These are phyloP conservation scores for Elasticomyces elasticus DNA, from an alignment of 495 filamentous ascomycete genomes.

Conservation along the genomic window DNA sequence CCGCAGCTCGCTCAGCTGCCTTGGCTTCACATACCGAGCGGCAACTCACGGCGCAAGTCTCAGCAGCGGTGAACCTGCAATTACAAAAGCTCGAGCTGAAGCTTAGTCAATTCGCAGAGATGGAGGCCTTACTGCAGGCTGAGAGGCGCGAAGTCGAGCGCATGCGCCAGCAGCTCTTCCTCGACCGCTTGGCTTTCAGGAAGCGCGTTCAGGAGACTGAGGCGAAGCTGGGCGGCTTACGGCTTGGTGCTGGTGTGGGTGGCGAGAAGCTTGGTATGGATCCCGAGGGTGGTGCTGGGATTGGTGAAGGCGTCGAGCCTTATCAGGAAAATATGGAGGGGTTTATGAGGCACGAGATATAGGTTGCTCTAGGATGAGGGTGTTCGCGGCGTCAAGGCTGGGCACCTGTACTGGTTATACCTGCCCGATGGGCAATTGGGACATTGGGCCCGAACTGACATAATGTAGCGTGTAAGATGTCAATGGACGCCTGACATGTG, in stretches of 20 bases:
- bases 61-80: constrained; percentile 63
- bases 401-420: too few species aligned
- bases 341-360: constrained; percentile 24
- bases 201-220: constrained; percentile 73
- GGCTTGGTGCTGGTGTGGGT: background rate
- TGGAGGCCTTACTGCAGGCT: constrained; percentile 81
- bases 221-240: constrained; percentile 46
- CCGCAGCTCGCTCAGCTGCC: constrained; percentile 74
- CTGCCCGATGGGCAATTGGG: too few species aligned
- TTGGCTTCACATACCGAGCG: constrained; percentile 93
- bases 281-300: background rate
- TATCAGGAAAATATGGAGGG: constrained; percentile 19
- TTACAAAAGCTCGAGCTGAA: constrained; percentile 43
- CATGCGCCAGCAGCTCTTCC: constrained; percentile 80
- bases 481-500: too few species aligned
- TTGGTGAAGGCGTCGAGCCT: constrained; percentile 6
- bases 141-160: constrained; percentile 89
- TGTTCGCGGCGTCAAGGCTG: too few species aligned
- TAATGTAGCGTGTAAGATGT: too few species aligned
- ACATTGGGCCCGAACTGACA: too few species aligned
- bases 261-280: constrained; percentile 9
- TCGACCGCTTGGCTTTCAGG: constrained; percentile 84
- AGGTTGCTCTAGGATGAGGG: background rate
- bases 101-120: constrained; percentile 86
- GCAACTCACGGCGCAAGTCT: constrained; percentile 85